Percentiles rank a stretch among this genome's conserved stretches.
phyloP scores from a whole-genome alignment of 2,329 filamentous ascomycete species.

The Apiospora rasikravindrae region DNA sequence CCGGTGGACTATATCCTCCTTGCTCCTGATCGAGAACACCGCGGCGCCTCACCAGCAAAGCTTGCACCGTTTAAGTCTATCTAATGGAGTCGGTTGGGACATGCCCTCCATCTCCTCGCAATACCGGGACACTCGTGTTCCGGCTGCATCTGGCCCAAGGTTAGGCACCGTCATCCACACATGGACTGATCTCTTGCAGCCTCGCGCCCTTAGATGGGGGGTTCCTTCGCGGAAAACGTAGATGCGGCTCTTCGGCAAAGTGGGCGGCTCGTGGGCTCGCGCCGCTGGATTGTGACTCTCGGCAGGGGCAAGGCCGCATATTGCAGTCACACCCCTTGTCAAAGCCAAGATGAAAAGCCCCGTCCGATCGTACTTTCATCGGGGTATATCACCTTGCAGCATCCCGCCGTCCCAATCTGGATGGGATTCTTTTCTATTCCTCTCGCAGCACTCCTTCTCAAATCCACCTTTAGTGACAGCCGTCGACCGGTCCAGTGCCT shows the following conservation, averaged over 20 bases:
- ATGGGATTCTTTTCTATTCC: background rate
- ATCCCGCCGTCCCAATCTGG: background rate
- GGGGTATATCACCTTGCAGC: background rate
- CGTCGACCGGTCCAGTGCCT: conserved; percentile 22
- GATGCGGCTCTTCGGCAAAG: conserved; percentile 19
- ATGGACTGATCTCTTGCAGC: background rate
- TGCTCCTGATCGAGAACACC: background rate
- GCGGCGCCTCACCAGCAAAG: background rate
- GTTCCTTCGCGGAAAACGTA: background rate
- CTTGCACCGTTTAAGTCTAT: conserved; percentile 17
- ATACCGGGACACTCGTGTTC: background rate
- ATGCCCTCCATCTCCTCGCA: background rate
- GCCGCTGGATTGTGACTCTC: background rate
- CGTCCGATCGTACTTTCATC: background rate
- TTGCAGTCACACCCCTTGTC: background rate
- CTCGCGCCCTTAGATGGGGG: background rate
- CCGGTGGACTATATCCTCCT: background rate
- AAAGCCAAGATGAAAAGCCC: background rate
- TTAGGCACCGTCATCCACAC: background rate
- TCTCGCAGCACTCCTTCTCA: conserved; percentile 15
- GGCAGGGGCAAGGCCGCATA: conserved; percentile 6
- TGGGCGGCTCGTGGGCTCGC: background rate
- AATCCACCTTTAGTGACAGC: conserved; percentile 17
- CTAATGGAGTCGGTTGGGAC: background rate
- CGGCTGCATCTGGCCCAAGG: background rate